Evolutionary conservation across 1,139 yeast genomes (phyloP), one percentile per base, ranked within the genome.

Genomic region (Yamadazyma pseudoaaseri): DNA sequence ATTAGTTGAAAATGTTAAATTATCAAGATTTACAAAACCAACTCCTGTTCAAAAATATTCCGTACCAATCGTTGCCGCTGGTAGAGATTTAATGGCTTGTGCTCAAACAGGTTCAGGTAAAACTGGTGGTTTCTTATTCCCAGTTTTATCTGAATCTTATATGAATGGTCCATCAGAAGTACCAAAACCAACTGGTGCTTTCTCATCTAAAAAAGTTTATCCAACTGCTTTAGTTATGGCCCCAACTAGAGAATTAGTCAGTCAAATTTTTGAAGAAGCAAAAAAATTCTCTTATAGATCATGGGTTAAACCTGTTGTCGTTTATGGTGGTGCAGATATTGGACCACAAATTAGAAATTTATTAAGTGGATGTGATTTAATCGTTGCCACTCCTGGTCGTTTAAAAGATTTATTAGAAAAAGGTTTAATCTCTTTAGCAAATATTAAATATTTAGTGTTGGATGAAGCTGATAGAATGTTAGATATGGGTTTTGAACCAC

Each of bases 401-500:
- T 79, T 92, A 62, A 92, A 84, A 61, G 98, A 92, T 68, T 75
- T 92, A 63, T 73, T 92, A 51, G 97, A 89, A 70, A 85, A 97
- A 72, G 97, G 97, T 56, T 76, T 81, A 57, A 86, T 92, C 49
- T 89, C 97, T 29, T 75, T 92, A 56, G 76, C 79, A 48, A 87
- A 86, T 70, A 89, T 92, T 67, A 87, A 86, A 65, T 92, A 87
- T 68, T 77, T 92, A 61, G 97, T 92, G 33, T 76, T 92, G 48
- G 98, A 92, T 69, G 98, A 92, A 76, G 98, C 98, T 58, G 98
- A 92, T 70, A 86, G 98, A 76, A 92, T 92, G 98, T 81, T 92
- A 70, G 98, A 92, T 81, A 92, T 92, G 98, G 98, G 98, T 76
- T 92, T 92, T 70, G 98, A 92, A 74, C 97, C 97, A 47, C 98